These are phyloP conservation scores for Solanum tacnaense DNA, from an alignment of 257 asterid species.

Conservation along the genomic window DNA sequence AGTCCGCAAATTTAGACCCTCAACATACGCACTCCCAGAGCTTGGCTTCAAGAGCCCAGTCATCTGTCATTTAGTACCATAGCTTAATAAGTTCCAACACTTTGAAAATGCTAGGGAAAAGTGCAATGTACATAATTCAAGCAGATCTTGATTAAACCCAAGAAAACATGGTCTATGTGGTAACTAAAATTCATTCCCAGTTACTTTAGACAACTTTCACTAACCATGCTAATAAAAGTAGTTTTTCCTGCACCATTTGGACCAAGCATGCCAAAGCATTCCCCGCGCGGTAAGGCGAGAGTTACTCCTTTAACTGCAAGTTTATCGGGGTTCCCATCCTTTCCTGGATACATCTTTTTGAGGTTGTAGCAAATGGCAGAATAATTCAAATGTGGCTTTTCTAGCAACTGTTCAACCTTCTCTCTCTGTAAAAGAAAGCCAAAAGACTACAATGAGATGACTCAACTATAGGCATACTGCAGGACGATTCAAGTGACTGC, in stretches of 20 bases:
- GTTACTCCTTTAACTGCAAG: conserved; percentile 27
- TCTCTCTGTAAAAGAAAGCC: conserved; percentile 4
- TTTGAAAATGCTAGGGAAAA: neutral
- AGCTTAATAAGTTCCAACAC: neutral
- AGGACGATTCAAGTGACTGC: neutral
- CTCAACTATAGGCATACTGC: neutral
- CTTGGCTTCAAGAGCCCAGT: conserved; percentile 86
- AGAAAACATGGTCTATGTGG: neutral
- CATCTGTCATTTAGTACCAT: conserved; percentile 42
- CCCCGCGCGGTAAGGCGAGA: conserved; percentile 28
- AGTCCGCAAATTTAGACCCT: conserved; percentile 60
- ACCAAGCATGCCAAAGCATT: conserved; percentile 42
- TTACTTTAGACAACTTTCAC: neutral
- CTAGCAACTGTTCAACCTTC: conserved; percentile 23
- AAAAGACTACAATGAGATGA: neutral
- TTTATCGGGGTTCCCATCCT: conserved; percentile 33
- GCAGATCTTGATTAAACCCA: neutral
- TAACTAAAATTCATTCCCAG: neutral
- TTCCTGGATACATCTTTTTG: conserved; percentile 27
- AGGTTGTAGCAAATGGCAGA: conserved; percentile 23
- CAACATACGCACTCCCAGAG: conserved; percentile 74
- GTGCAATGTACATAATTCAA: neutral
- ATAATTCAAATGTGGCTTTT: conserved; percentile 8
- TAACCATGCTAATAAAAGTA: conserved; percentile 10
- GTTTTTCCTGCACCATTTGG: conserved; percentile 34